Base-by-base conservation (phyloP, 2,329 filamentous ascomycete species). In the Botrytis elliptica region DNA sequence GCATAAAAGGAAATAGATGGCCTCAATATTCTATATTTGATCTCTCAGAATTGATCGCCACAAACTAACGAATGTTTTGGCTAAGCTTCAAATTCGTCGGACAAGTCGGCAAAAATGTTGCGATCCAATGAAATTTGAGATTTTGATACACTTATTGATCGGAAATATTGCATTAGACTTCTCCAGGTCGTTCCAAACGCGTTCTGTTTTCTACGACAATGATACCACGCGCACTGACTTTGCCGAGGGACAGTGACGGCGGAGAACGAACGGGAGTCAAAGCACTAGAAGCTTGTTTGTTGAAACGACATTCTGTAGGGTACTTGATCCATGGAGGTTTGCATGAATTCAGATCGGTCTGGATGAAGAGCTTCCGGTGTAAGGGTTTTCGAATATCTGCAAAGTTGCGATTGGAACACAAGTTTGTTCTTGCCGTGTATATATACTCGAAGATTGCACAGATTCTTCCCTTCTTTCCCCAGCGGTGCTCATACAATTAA, bases 381-480 rank as follows among this genome's bases (percentile, higher is more conserved):
- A 70, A 60, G 25, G 10, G 20, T 16, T 10, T 29, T 42, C 14
- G 25, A 29, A 33, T 29, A 3, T n/a, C 46, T 1, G 25, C 8
- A 46, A 20, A 62, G 22, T 70, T 70, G 68, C 67, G 68, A 62
- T 62, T 62, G 68, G 29, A 9, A n/a, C 38, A 60, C 25, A n/a
- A 5, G n/a, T 59, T 59, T 70, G 40, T 22, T 38, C 55, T 29
- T 70, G 20, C 42, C 8, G 12, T 36, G 33, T 70, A 70, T 70
- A 70, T 70, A 59, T 49, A 70, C 38, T 36, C 40, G 16, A 62
- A 38, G 20, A 14, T 42, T 2, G 18, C 38, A 60, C 38, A 42
- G 5, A 42, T 46, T 20, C 20, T 33, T 42, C 40, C 49, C 18
- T 25, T 52, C n/a, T 38, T 42, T 64, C 59, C 36, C 40, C 38